Conservation (phyloP, 768 basidiomycete genomes). For the Kondoa subrosea region DNA sequence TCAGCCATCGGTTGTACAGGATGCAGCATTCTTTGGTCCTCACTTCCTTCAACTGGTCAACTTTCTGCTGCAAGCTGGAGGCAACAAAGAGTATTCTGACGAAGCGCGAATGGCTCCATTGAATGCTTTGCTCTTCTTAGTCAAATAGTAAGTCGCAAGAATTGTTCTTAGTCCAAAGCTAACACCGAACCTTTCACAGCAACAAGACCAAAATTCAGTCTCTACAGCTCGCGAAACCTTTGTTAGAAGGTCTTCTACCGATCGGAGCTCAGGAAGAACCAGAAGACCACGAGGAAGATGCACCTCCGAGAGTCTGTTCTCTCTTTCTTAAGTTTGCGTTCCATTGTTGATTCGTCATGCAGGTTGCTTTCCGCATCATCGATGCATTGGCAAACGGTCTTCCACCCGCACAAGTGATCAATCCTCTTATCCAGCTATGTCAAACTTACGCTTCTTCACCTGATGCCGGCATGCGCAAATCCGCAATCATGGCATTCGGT, state of each 20-base stretch:
- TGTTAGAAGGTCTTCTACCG: conserved; percentile 81
- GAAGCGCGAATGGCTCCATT: conserved; percentile 78
- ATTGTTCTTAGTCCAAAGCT: neutral
- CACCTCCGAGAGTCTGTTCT: conserved; percentile 60
- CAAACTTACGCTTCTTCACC: conserved; percentile 66
- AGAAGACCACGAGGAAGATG: conserved; percentile 71
- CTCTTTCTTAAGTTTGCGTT: neutral
- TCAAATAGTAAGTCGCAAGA: conserved; percentile 57
- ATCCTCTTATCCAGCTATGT: conserved; percentile 64
- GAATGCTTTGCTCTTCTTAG: conserved; percentile 88
- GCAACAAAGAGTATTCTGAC: conserved; percentile 53
- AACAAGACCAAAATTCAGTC: conserved; percentile 92
- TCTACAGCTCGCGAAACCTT: conserved; percentile 61
- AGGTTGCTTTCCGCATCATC: conserved; percentile 87
- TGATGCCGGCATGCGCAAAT: conserved; percentile 63
- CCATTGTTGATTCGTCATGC: conserved; percentile 5
- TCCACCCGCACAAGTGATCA: conserved; percentile 91
- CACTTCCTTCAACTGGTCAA: conserved; percentile 71
- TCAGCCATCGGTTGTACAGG: conserved; percentile 38
- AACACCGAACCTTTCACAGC: conserved; percentile 15
- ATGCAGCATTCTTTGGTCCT: conserved; percentile 79
- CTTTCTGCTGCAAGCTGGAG: conserved; percentile 72
- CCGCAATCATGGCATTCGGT: conserved; percentile 86
- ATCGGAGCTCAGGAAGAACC: conserved; percentile 87
- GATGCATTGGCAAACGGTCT: conserved; percentile 81